Evolutionary conservation across 2,329 filamentous ascomycete species (phyloP), one percentile per base, ranked within the genome.

Genomic region (Pseudohalonectria lignicola): DNA sequence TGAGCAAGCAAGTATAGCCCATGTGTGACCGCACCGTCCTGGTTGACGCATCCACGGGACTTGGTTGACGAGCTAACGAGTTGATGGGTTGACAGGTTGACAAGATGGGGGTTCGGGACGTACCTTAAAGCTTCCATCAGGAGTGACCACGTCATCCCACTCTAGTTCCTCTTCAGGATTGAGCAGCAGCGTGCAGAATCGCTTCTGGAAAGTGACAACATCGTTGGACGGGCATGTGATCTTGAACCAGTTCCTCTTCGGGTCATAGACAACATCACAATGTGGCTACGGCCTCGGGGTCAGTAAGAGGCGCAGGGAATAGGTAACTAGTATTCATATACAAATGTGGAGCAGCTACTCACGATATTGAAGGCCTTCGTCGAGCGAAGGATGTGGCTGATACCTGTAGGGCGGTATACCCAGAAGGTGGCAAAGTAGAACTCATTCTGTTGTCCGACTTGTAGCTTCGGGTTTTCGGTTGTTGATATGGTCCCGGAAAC

Each of bases 351-450:
- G n/a, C n/a, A n/a, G n/a, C n/a, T 4, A 41, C 44, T 25, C 32
- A 50, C 47, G 16, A 47, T 26, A 21, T 41, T 33, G 11, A 41
- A 20, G 5, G 16, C 21, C 11, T 41, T 34, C 13, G 57, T 36
- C 1, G 32, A 32, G 1, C 44, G 30, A 10, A 56, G 40, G 2
- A 57, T 35, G 17, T 41, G 41, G 6, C 44, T 36, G 21, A 51
- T 37, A 12, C 46, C 49, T 5, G 40, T 44, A 5, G 45, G 41
- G 6, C 40, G 45, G 41, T 49, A 56, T 2, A 40, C 26, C 52
- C 53, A 57, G 25, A 55, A 31, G 20, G 45, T 49, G 6, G 44
- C 19, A 9, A 55, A 28, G 33, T 50, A 53, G 35, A 55, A 48
- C 37, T 54, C 49, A 11, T 34, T 36, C 4, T 38, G 18, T n/a